phyloP scores from a whole-genome alignment of 495 filamentous ascomycete species.

The Penicillium robsamsonii region DNA sequence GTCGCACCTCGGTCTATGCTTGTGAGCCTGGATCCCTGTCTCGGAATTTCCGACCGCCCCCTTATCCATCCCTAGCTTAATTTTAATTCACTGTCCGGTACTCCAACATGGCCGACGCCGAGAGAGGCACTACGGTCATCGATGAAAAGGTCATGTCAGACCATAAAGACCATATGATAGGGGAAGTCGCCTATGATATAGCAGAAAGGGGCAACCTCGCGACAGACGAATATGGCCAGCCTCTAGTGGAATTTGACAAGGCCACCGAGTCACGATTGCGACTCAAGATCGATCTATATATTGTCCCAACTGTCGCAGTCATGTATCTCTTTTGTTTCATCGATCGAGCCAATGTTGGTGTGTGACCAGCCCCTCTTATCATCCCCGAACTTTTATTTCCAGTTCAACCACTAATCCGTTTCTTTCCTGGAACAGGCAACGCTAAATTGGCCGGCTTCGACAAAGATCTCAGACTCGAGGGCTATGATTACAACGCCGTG shows the following conservation, averaged over 20 bases:
- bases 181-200: conserved; percentile 37
- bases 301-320: conserved; percentile 47
- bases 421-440: conserved; percentile 24
- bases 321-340: conserved; percentile 56
- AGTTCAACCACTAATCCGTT: conserved; percentile 12
- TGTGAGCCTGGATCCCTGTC: not conserved
- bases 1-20: not conserved
- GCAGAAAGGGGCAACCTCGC: conserved; percentile 59
- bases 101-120: conserved; percentile 9
- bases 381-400: not conserved
- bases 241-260: conserved; percentile 58
- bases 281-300: conserved; percentile 47
- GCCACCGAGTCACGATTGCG: conserved; percentile 54
- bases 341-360: conserved; percentile 62
- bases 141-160: conserved; percentile 26
- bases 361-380: not conserved
- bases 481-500: conserved; percentile 63
- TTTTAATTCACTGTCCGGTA: too few relatives aligned
- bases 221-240: conserved; percentile 59
- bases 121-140: conserved; percentile 12
- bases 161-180: conserved; percentile 25
- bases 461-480: conserved; percentile 50
- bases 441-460: conserved; percentile 40
- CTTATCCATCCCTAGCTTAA: not conserved
- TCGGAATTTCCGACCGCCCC: not conserved